Conservation (phyloP, 2,329 filamentous ascomycete species). For the Zopfia rhizophila region DNA sequence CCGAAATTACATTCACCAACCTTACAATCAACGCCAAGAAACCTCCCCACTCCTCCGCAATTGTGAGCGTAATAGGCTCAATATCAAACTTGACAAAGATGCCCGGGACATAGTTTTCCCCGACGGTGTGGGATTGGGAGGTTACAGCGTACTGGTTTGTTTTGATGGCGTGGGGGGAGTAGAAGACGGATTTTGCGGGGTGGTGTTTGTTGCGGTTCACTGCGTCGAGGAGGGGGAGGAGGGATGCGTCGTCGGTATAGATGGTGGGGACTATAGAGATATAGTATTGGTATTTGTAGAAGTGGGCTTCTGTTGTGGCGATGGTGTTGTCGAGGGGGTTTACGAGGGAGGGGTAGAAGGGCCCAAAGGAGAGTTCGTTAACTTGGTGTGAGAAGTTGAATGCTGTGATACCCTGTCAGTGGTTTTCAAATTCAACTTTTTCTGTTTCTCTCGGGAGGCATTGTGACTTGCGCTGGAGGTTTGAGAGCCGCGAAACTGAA, state of each 20-base stretch:
- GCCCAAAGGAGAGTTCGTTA: conserved; percentile 94
- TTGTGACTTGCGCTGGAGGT: conserved; percentile 8
- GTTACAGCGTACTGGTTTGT: conserved; percentile 99
- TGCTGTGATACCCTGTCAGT: conserved; percentile 57
- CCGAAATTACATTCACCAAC: conserved; percentile 88
- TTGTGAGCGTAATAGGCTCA: conserved; percentile 88
- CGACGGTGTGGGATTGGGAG: conserved; percentile 78
- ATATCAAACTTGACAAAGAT: conserved; percentile 99
- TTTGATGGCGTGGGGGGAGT: conserved; percentile 70
- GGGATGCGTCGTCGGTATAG: conserved; percentile 69
- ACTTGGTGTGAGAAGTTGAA: conserved; percentile 99
- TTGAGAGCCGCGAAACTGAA: background rate
- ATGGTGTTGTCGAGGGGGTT: conserved; percentile 96
- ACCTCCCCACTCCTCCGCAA: conserved; percentile 82
- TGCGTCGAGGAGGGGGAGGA: conserved; percentile 60
- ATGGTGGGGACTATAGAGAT: conserved; percentile 93
- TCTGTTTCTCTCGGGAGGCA: background rate
- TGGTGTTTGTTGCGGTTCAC: conserved; percentile 47
- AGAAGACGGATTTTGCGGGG: conserved; percentile 49
- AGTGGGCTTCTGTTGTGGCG: conserved; percentile 76
- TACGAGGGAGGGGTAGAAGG: conserved; percentile 92
- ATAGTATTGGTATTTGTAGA: conserved; percentile 99
- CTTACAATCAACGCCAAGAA: conserved; percentile 81
- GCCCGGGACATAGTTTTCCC: conserved; percentile 79
- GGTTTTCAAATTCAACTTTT: background rate